These are phyloP conservation scores for Blakeslea trispora DNA, from an alignment of 371 early-diverging fungal species.

Conservation along the genomic window DNA sequence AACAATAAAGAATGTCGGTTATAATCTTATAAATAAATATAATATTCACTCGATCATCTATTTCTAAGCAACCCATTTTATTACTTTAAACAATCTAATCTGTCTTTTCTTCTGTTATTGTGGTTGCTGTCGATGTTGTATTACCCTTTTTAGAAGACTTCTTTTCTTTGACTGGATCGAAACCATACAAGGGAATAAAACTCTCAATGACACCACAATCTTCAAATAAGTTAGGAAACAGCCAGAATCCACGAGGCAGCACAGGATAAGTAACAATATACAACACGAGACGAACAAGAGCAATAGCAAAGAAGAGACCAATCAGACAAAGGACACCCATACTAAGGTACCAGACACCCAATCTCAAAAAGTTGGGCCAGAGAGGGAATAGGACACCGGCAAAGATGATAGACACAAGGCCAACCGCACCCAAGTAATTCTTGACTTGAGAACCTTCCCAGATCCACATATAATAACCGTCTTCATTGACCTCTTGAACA, in stretches of 20 bases:
- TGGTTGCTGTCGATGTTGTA: not conserved
- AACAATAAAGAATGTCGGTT: too few species aligned
- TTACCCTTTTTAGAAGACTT: constrained; percentile 5
- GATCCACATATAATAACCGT: constrained; percentile 94
- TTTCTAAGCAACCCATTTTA: not conserved
- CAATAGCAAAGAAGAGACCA: constrained; percentile 89
- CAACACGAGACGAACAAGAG: constrained; percentile 88
- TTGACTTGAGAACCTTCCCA: constrained; percentile 88
- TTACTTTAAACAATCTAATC: not conserved
- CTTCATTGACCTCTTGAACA: constrained; percentile 75
- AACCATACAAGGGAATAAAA: constrained; percentile 96
- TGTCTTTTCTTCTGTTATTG: not conserved
- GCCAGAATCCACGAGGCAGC: constrained; percentile 93
- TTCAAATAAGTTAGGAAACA: constrained; percentile 99
- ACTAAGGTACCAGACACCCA: constrained; percentile 92
- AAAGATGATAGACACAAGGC: constrained; percentile 77
- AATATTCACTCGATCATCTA: too few species aligned
- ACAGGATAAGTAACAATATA: constrained; percentile 80
- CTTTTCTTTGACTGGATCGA: constrained; percentile 68
- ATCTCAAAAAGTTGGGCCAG: constrained; percentile 89
- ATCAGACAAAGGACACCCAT: constrained; percentile 86
- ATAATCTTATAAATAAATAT: too few species aligned
- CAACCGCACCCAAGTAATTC: constrained; percentile 75
- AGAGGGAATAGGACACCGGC: constrained; percentile 98
- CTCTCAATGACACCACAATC: constrained; percentile 98